These are phyloP conservation scores for Maudiozyma pseudohumilis DNA, from an alignment of 805 yeast genomes.

Conservation along the genomic window DNA sequence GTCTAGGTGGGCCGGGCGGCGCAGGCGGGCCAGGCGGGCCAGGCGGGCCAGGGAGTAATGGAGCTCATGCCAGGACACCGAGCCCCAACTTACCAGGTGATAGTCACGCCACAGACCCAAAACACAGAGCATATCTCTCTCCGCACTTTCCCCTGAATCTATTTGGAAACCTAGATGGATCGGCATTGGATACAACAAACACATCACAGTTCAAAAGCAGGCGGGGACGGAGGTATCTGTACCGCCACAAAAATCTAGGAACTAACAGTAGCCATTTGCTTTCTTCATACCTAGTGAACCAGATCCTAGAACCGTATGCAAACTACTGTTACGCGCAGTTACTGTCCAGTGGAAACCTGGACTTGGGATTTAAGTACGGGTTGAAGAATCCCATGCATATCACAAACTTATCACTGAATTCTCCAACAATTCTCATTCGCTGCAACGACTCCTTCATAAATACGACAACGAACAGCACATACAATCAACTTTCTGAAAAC, in stretches of 20 bases:
- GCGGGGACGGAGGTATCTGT: not conserved
- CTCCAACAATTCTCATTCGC: constrained; percentile 15
- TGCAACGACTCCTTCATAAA: constrained; percentile 5
- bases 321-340: constrained; percentile 11
- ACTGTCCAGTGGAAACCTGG: constrained; percentile 11
- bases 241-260: not conserved
- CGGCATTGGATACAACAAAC: not conserved
- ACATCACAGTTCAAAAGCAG: too few relatives aligned
- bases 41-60: too few relatives aligned
- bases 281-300: constrained; percentile 7
- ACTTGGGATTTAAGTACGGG: not conserved
- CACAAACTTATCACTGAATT: constrained; percentile 10
- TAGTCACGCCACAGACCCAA: not conserved
- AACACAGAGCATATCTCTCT: not conserved
- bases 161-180: not conserved
- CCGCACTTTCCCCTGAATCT: not conserved
- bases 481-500: not conserved
- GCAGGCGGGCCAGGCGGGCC: too few relatives aligned
- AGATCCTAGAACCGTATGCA: constrained; percentile 7
- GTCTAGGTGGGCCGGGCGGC: too few relatives aligned
- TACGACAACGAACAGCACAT: not conserved
- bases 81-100: too few relatives aligned
- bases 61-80: too few relatives aligned
- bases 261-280: constrained; percentile 1
- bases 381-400: not conserved